Evolutionary conservation across 139 green algal species (phyloP), one percentile per base, ranked within the genome.

Genomic region (Yamagishiella unicocca): DNA sequence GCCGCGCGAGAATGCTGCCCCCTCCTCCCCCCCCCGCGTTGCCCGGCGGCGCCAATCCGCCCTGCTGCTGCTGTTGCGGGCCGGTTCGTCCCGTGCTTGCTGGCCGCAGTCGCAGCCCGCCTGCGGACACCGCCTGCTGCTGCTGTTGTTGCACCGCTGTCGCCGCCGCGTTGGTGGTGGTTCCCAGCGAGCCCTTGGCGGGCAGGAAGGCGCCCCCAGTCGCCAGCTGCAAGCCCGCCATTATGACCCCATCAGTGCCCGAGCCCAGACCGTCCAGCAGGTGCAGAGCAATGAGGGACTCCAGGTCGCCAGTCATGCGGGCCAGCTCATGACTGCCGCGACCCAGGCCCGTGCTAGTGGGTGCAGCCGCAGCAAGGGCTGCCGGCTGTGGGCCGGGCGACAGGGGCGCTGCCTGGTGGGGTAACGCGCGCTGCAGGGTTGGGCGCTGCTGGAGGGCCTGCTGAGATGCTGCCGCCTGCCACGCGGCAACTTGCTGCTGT

Each of bases 151-250:
- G n/a, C n/a, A n/a, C n/a, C n/a, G n/a, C n/a, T n/a, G n/a, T n/a
- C n/a, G n/a, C n/a, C n/a, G n/a, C n/a, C n/a, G n/a, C n/a, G n/a
- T n/a, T n/a, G n/a, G n/a, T n/a, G n/a, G n/a, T n/a, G n/a, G n/a
- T n/a, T n/a, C n/a, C n/a, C 29, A 78, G 22, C 25, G 38, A 33
- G 40, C 2, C 42, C 43, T 12, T 33, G 5, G 54, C 50, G 17
- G 74, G 53, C 35, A 64, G 31, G 29, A 82, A 67, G 3, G 76
- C 58, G 14, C 78, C 43, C 19, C 43, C 43, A 0, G 80, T 53
- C 8, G 62, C 64, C 19, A 86, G 64, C 80, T 77, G 64, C 31
- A 77, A 6, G 17, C 80, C 80, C 14, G 80, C 64, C 22, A 53
- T 5, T 21, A 77, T 54, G 31, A 50, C 43, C 4, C 64, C 80